Conservation (phyloP, 176 grass and related monocot genomes). For the Eragrostis curvula region DNA sequence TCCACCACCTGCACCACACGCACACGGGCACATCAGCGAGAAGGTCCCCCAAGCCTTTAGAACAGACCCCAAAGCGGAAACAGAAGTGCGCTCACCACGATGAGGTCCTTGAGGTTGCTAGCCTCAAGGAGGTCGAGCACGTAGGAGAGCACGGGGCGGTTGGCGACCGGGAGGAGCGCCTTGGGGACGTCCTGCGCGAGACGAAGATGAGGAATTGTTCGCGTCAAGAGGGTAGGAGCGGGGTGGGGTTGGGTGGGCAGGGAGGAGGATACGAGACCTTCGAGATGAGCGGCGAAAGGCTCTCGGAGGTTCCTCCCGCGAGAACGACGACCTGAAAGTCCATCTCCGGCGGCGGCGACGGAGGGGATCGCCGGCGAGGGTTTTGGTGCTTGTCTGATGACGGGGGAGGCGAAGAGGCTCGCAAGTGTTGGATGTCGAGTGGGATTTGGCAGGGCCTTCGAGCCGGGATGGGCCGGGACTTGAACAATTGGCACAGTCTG, state of each 20-base stretch:
- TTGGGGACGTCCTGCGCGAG: conserved; percentile 84
- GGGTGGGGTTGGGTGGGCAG: background rate
- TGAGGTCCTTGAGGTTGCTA: conserved; percentile 88
- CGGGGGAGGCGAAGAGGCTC: background rate
- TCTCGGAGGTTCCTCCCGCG: conserved; percentile 84
- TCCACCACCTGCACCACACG: conserved; percentile 75
- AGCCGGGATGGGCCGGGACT: background rate
- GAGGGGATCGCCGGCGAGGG: conserved; percentile 28
- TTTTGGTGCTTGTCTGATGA: conserved; percentile 23
- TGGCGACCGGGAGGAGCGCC: conserved; percentile 89
- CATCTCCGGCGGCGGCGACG: conserved; percentile 47
- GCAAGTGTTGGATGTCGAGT: background rate
- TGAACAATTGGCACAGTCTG: background rate
- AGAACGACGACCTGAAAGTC: conserved; percentile 98
- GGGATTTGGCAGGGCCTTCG: background rate
- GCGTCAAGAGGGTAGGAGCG: background rate
- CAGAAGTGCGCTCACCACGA: conserved; percentile 64
- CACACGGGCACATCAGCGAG: conserved; percentile 35
- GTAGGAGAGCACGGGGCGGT: conserved; percentile 88
- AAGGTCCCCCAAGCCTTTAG: background rate
- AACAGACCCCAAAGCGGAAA: background rate
- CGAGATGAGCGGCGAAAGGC: conserved; percentile 83
- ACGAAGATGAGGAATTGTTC: conserved; percentile 13
- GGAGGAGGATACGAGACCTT: conserved; percentile 41
- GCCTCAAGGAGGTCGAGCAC: conserved; percentile 86